Base-by-base conservation (phyloP, 148 eudicot genomes). In the Selenicereus undatus region DNA sequence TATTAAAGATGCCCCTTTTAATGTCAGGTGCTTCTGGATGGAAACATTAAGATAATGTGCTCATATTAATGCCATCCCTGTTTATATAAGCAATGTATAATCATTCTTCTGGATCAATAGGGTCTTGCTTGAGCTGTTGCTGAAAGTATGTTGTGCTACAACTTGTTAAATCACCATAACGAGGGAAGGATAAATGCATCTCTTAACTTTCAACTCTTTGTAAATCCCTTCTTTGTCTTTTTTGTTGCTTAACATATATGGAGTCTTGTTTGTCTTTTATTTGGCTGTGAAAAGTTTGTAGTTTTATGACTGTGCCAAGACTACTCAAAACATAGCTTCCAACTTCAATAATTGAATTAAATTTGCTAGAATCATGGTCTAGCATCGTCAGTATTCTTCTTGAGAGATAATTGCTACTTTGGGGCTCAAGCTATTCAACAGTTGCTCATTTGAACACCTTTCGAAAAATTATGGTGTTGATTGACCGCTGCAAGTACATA, bases 1-100 rank as follows among this genome's bases (percentile, higher is more conserved):
- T 29, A 17, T 58, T 62, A 45, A n/a, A 71, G 51, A n/a, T 62
- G 24, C 68, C 75, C 6, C 12, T 50, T 84, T 74, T 73, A 32
- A 4, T 74, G 45, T 14, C 74, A 75, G 30, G 39, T 65, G 70
- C 58, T 20, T 18, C 36, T 70, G 62, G 54, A 30, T 36, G 17
- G 35, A 18, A 32, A 43, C 50, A 36, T 16, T 36, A 36, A 36
- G 36, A 3, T 22, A 26, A 26, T 48, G 27, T 45, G 14, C 26
- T 29, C 56, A 74, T 27, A 13, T n/a, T 64, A 64, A 64, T 64
- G 71, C 7, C 35, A 27, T 66, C 69, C 30, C 5, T 74, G 22
- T 74, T 36, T 74, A 13, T 45, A 73, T 48, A 45, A 43, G 52
- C 27, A 39, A 43, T 26, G 12, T 62, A 13, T 74, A 4, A 50